phyloP scores from a whole-genome alignment of 2,329 filamentous ascomycete genomes.

The Fusarium decemcellulare region DNA sequence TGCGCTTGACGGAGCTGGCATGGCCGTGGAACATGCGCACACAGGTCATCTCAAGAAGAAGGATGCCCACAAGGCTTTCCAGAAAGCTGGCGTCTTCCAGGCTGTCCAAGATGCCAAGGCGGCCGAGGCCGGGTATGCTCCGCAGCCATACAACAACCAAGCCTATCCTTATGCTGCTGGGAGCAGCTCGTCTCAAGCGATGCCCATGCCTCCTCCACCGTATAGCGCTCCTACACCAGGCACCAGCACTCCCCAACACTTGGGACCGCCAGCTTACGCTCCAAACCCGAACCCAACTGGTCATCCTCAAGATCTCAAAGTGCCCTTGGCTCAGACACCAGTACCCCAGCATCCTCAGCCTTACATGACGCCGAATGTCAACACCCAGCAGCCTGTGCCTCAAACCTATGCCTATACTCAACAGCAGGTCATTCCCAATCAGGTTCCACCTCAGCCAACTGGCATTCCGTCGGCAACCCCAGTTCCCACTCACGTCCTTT shows the following conservation, averaged over 20 bases:
- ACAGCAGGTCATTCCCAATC: not conserved
- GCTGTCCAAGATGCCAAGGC: conserved; percentile 48
- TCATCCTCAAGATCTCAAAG: conserved; percentile 27
- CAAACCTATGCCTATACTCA: conserved; percentile 17
- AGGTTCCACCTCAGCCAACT: not conserved
- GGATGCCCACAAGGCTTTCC: conserved; percentile 50
- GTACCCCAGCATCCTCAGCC: not conserved
- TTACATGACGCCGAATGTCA: not conserved
- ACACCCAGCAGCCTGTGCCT: not conserved
- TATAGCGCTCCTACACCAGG: conserved; percentile 14
- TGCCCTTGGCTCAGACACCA: not conserved
- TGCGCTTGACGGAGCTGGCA: conserved; percentile 54
- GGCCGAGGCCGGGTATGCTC: conserved; percentile 42
- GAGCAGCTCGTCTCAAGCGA: conserved; percentile 12
- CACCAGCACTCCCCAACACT: too few relatives aligned
- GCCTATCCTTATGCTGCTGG: conserved; percentile 6
- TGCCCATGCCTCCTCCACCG: conserved; percentile 28
- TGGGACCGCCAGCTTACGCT: not conserved
- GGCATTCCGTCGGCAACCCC: not conserved
- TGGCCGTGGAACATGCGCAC: conserved; percentile 54
- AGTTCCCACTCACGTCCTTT: conserved; percentile 5
- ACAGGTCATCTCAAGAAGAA: conserved; percentile 53
- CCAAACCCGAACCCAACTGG: not conserved
- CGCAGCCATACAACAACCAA: conserved; percentile 35
- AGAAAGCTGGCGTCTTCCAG: conserved; percentile 51